Evolutionary conservation across 2,329 filamentous ascomycete genomes (phyloP).

Genomic region (Cladophialophora immunda): DNA sequence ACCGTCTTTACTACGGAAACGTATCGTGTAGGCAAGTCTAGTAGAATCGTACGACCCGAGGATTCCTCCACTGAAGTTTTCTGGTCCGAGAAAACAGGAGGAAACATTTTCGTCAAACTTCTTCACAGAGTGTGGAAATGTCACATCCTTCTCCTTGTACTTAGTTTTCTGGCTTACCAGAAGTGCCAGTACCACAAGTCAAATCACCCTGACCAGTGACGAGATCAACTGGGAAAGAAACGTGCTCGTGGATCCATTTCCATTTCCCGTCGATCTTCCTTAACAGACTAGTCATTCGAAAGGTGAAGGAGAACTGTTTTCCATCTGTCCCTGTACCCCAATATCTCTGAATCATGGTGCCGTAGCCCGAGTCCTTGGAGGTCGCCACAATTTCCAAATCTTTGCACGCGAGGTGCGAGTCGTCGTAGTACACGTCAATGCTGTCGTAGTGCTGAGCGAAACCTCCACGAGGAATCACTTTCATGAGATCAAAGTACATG

Average conservation of each 20-base stretch:
- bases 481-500: slow-evolving; percentile 11
- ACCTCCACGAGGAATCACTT: not conserved
- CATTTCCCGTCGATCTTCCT: slow-evolving; percentile 10
- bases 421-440: slow-evolving; percentile 7
- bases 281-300: slow-evolving; percentile 12
- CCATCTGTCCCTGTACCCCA: no score
- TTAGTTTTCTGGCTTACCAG: not conserved
- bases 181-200: no score
- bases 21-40: no score
- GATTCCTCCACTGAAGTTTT: no score
- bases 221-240: not conserved
- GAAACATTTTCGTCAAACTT: no score
- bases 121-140: no score
- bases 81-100: no score
- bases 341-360: slow-evolving; percentile 8
- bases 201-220: no score
- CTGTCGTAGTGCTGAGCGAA: slow-evolving; percentile 8
- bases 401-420: slow-evolving; percentile 8
- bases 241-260: slow-evolving; percentile 20
- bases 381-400: slow-evolving; percentile 10
- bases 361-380: slow-evolving; percentile 5
- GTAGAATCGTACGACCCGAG: no score
- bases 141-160: no score
- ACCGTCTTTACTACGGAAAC: no score
- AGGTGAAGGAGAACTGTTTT: slow-evolving; percentile 1